These are phyloP conservation scores for Citrus inodora DNA, from an alignment of 345 rosid genomes.

Conservation along the genomic window DNA sequence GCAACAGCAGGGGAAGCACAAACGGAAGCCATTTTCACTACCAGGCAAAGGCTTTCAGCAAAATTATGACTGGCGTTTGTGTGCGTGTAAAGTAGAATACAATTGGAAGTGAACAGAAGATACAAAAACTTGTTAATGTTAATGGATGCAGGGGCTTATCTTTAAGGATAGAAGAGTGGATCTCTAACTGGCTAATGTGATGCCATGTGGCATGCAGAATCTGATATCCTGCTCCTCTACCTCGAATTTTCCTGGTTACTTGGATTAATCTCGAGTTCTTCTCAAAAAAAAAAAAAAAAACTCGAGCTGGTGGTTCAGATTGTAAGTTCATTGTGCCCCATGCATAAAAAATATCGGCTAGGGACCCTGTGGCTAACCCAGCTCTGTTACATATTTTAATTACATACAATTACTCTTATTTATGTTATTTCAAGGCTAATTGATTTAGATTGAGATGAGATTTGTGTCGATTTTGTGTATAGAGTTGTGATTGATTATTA, in stretches of 20 bases:
- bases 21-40: constrained; percentile 64
- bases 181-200: constrained; percentile 26
- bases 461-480: no score
- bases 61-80: neutral
- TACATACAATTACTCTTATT: neutral
- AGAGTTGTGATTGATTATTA: no score
- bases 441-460: no score
- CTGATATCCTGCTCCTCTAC: constrained; percentile 17
- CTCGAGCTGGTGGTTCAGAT: constrained; percentile 32
- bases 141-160: constrained; percentile 50
- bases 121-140: constrained; percentile 29
- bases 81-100: neutral
- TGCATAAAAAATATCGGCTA: neutral
- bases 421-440: neutral
- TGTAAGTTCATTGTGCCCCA: neutral
- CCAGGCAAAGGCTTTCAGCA: neutral
- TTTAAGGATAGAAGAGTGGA: constrained; percentile 40
- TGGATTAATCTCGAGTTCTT: constrained; percentile 20
- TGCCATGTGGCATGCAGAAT: constrained; percentile 55
- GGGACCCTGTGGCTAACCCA: neutral
- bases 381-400: neutral
- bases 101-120: neutral
- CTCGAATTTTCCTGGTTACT: constrained; percentile 17
- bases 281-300: neutral
- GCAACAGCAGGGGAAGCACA: constrained; percentile 91